phyloP scores from a whole-genome alignment of 225 moss, liverwort and hornwort species.

The Physcomitrellopsis africana region DNA sequence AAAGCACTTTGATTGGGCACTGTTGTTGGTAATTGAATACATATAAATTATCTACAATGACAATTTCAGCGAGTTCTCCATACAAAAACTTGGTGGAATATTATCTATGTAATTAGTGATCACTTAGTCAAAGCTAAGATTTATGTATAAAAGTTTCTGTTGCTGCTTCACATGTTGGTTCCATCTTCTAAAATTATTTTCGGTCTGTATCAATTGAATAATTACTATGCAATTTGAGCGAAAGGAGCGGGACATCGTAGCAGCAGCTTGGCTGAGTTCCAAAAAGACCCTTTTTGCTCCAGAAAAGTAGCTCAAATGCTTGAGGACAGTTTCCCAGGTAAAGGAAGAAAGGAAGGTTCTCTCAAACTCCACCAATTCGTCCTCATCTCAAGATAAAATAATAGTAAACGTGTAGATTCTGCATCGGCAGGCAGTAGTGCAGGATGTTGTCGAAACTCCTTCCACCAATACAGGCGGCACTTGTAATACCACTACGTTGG shows the following conservation, averaged over 20 bases:
- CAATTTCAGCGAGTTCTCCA: no score
- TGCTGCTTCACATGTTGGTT: neutral
- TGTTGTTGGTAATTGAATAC: neutral
- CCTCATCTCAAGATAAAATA: constrained; percentile 56
- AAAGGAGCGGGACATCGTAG: constrained; percentile 60
- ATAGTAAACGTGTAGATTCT: constrained; percentile 60
- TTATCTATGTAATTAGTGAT: neutral
- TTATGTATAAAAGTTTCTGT: no score
- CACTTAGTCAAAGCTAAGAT: no score
- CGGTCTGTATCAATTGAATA: constrained; percentile 31
- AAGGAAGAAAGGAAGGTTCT: constrained; percentile 37
- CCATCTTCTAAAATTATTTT: neutral
- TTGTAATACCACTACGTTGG: constrained; percentile 21
- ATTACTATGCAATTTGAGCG: constrained; percentile 44
- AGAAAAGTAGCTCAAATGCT: constrained; percentile 67
- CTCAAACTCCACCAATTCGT: constrained; percentile 39
- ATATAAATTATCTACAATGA: neutral
- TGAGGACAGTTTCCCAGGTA: constrained; percentile 37
- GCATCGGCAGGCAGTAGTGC: constrained; percentile 49
- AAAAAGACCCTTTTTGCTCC: constrained; percentile 57
- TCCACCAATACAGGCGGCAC: neutral
- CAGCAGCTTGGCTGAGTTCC: constrained; percentile 65
- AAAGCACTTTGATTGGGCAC: constrained; percentile 36
- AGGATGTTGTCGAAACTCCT: constrained; percentile 15
- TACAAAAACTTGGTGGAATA: no score